These are phyloP conservation scores for Carex parvula DNA, from an alignment of 176 grass and related monocot species.

Conservation along the genomic window DNA sequence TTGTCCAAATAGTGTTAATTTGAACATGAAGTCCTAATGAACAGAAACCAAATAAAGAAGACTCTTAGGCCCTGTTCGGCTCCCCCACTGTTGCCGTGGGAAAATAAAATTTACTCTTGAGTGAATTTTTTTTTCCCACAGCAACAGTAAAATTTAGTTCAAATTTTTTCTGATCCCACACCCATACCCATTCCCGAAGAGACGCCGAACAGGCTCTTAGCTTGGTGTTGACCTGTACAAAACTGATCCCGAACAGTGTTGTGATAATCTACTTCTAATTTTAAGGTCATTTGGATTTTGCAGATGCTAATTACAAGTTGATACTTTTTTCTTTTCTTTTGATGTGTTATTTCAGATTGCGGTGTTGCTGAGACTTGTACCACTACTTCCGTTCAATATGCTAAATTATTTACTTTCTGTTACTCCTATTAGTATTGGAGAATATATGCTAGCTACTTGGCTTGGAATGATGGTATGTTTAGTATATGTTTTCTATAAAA, in stretches of 20 bases:
- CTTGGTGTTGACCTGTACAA: slow-evolving; percentile 4
- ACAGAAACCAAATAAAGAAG: background rate
- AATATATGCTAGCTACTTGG: slow-evolving; percentile 99
- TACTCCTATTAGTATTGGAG: slow-evolving; percentile 93
- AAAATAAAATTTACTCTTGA: no score
- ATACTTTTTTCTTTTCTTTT: slow-evolving; percentile 29
- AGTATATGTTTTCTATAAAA: slow-evolving; percentile 4
- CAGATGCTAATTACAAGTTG: background rate
- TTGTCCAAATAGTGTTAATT: background rate
- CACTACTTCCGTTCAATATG: slow-evolving; percentile 99
- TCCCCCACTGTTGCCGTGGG: no score
- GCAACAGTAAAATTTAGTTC: no score
- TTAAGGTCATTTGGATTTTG: slow-evolving; percentile 5
- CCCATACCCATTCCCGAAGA: no score
- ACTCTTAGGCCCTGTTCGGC: no score
- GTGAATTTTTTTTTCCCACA: no score
- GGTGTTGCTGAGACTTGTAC: slow-evolving; percentile 85
- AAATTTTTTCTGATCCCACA: no score
- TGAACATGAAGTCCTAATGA: background rate
- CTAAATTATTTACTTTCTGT: slow-evolving; percentile 98
- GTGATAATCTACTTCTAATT: background rate
- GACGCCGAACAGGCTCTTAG: no score
- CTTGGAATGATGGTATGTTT: slow-evolving; percentile 96
- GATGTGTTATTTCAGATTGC: slow-evolving; percentile 57
- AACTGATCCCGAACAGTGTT: background rate